phyloP scores from a whole-genome alignment of 2,329 filamentous ascomycete species.

The Colletotrichum sp. region DNA sequence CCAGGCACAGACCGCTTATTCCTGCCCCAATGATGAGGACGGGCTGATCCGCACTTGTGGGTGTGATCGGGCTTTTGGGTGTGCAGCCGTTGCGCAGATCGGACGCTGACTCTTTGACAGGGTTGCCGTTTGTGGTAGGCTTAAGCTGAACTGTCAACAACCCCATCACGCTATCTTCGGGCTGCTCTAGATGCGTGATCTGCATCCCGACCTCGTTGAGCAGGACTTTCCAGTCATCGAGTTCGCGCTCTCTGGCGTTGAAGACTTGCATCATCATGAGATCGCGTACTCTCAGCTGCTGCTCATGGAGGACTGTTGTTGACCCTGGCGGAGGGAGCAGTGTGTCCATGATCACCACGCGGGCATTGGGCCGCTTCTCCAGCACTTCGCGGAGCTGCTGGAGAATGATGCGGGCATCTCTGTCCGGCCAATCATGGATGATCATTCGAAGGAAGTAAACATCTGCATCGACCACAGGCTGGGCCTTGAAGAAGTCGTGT shows the following conservation, averaged over 20 bases:
- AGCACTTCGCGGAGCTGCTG: conserved; percentile 46
- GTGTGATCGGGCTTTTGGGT: background rate
- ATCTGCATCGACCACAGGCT: conserved; percentile 43
- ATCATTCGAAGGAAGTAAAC: conserved; percentile 58
- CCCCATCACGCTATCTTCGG: background rate
- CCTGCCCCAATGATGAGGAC: conserved; percentile 41
- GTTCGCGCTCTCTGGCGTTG: conserved; percentile 50
- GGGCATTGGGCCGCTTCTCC: background rate
- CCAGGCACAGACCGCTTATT: conserved; percentile 39
- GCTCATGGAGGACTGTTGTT: conserved; percentile 24
- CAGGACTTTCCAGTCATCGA: conserved; percentile 46
- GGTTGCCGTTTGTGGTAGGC: background rate
- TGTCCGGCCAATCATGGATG: conserved; percentile 60
- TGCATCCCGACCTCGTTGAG: conserved; percentile 34
- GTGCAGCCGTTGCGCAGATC: background rate
- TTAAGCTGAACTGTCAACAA: background rate
- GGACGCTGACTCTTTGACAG: background rate
- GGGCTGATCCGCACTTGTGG: conserved; percentile 1
- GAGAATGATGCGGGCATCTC: conserved; percentile 41
- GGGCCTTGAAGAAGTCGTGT: conserved; percentile 42
- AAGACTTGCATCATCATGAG: conserved; percentile 54
- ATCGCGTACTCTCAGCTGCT: conserved; percentile 32
- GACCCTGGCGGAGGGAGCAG: conserved; percentile 42
- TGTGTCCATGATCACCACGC: conserved; percentile 17
- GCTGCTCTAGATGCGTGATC: background rate